Evolutionary conservation across 2,329 filamentous ascomycete species (phyloP).

Genomic region (Microsporum canis): DNA sequence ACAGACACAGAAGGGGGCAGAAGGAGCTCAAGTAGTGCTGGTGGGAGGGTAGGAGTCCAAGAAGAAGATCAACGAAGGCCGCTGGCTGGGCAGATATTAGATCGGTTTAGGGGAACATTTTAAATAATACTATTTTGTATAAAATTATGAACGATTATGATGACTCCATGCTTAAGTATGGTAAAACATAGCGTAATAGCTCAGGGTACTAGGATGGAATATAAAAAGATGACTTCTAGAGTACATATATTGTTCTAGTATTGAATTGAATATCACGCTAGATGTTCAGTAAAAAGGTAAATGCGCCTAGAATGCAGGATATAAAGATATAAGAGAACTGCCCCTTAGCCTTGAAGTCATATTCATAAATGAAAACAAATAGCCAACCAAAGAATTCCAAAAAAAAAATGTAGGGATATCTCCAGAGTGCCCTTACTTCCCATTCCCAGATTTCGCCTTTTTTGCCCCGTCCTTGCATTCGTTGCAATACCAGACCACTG

Average conservation of each 20-base stretch:
- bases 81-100: slow-evolving; percentile 20
- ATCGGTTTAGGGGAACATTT: slow-evolving; percentile 23
- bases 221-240: background rate
- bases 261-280: background rate
- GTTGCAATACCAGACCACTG: slow-evolving; percentile 73
- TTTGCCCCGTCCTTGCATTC: slow-evolving; percentile 61
- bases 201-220: background rate
- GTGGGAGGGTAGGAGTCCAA: slow-evolving; percentile 9
- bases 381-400: background rate
- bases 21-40: slow-evolving; percentile 14
- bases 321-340: background rate
- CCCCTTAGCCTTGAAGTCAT: background rate
- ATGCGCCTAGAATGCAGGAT: background rate
- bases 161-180: background rate
- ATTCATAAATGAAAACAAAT: background rate
- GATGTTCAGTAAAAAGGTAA: background rate
- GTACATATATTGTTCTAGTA: background rate
- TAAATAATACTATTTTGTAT: slow-evolving; percentile 11
- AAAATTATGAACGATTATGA: background rate
- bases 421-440: background rate
- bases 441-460: slow-evolving; percentile 12
- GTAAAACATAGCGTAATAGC: background rate
- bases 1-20: slow-evolving; percentile 12
- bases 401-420: background rate
- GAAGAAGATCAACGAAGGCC: slow-evolving; percentile 19